Evolutionary conservation across 2,329 filamentous ascomycete genomes (phyloP).

Genomic region (Juglanconis oblonga): DNA sequence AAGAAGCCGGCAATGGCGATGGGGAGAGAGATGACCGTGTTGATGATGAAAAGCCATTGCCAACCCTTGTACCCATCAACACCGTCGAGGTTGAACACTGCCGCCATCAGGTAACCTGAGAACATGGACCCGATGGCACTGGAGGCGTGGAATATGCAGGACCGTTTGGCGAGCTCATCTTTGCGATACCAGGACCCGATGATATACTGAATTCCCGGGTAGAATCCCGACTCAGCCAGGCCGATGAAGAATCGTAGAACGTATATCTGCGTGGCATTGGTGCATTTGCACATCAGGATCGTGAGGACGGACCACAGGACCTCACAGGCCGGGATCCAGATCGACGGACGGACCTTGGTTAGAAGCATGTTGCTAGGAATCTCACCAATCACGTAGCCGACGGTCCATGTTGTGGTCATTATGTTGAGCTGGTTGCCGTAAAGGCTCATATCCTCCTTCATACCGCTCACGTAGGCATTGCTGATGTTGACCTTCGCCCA

Average conservation of each 20-base stretch:
- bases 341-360: slow-evolving; percentile 39
- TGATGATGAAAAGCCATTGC: slow-evolving; percentile 58
- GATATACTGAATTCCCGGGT: slow-evolving; percentile 40
- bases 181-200: slow-evolving; percentile 43
- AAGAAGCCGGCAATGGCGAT: slow-evolving; percentile 53
- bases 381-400: slow-evolving; percentile 38
- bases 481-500: slow-evolving; percentile 31
- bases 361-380: slow-evolving; percentile 35
- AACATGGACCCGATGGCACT: slow-evolving; percentile 54
- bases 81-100: slow-evolving; percentile 41
- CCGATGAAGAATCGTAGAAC: slow-evolving; percentile 42
- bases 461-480: slow-evolving; percentile 44
- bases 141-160: slow-evolving; percentile 45
- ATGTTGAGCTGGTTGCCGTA: slow-evolving; percentile 40
- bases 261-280: slow-evolving; percentile 35
- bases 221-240: slow-evolving; percentile 37
- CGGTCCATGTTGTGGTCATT: slow-evolving; percentile 33
- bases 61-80: slow-evolving; percentile 47
- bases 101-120: slow-evolving; percentile 50
- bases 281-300: slow-evolving; percentile 30
- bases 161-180: slow-evolving; percentile 49
- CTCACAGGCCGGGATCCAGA: slow-evolving; percentile 40
- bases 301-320: slow-evolving; percentile 34
- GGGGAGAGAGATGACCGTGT: slow-evolving; percentile 54
- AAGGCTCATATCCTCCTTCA: slow-evolving; percentile 40